Base-by-base conservation (phyloP, 495 filamentous ascomycete genomes). In the Talaromyces stipitatus region DNA sequence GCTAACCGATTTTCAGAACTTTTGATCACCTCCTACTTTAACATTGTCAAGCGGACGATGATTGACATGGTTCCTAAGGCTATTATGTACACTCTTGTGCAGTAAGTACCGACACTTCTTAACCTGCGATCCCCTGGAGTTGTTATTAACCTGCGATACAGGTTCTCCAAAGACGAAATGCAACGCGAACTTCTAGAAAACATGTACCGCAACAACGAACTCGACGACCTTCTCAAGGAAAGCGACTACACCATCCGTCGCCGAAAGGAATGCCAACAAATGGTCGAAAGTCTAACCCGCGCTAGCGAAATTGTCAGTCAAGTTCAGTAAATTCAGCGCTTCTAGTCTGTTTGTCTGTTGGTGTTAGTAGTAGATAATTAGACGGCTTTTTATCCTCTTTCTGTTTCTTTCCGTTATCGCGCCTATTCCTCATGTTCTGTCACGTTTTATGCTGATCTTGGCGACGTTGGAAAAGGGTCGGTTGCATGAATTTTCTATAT, bases 1-100 rank as follows among this genome's bases (percentile, higher is more conserved):
- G 64, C 30, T 22, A 16, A 16, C 22, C 20, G 23, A 43, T 30
- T 11, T 26, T 1, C 64, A 96, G 91, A 99, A 71, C 84, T 97
- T 38, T 80, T 99, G 56, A 97, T 99, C 65, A 87, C 82, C 51
- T 96, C 91, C 3, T 99, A 99, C 81, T 99, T 86, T 76, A 96
- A 94, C 74, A 97, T 99, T 69, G 92, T 96, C 50, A 89, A 89
- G 77, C 82, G 92, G 57, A 99, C 95, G 50, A 94, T 99, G 92
- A 96, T 97, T 60, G 95, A 99, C 65, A 99, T 97, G 95, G 95
- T 99, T 3, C 95, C 95, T 36, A 99, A 99, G 77, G 94, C 95
- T 18, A 94, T 99, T 72, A 99, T 99, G 95, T 81, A 97, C 52
- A 96, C 85, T 56, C 83, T 99, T 38, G 95, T 99, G 24, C 84